These are phyloP conservation scores for Halophytophthora polymorphica DNA, from an alignment of 352 stramenopile species.

Conservation along the genomic window DNA sequence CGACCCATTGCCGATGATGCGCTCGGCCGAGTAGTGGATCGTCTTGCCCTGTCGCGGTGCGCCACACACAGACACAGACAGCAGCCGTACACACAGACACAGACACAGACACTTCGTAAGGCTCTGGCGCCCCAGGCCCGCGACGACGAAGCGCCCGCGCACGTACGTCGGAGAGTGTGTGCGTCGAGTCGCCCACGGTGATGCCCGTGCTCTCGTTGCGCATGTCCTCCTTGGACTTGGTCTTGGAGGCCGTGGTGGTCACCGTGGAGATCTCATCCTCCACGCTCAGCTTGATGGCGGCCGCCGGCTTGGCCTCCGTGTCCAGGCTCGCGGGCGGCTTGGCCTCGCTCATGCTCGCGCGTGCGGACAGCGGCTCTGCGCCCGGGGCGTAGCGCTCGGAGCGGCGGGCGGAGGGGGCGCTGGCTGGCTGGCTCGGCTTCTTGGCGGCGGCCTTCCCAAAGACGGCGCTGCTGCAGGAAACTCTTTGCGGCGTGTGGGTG, in stretches of 20 bases:
- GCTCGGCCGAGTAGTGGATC: constrained; percentile 95
- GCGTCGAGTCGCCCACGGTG: constrained; percentile 73
- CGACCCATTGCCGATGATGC: constrained; percentile 99
- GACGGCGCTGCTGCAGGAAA: not conserved
- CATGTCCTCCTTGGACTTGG: constrained; percentile 76
- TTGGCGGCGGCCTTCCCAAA: not conserved
- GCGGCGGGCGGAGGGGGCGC: constrained; percentile 10
- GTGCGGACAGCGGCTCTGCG: constrained; percentile 11
- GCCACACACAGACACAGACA: no score
- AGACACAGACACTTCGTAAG: constrained; percentile 2
- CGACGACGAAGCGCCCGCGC: not conserved
- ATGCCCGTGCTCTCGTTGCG: constrained; percentile 84
- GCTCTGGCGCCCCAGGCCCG: no score
- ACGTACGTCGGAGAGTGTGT: constrained; percentile 80
- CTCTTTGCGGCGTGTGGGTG: not conserved
- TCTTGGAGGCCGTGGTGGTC: constrained; percentile 36
- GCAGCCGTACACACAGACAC: constrained; percentile 8
- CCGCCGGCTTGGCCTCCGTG: no score
- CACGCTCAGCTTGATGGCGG: constrained; percentile 17
- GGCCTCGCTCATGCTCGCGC: not conserved
- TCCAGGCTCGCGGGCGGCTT: constrained; percentile 13
- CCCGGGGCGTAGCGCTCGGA: constrained; percentile 22
- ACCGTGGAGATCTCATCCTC: constrained; percentile 40
- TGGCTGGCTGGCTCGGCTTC: not conserved
- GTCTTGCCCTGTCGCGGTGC: constrained; percentile 89